Percentiles rank a stretch among this genome's conserved stretches.
Conservation (phyloP, 2,329 filamentous ascomycete genomes). For the Fusarium chaquense region DNA sequence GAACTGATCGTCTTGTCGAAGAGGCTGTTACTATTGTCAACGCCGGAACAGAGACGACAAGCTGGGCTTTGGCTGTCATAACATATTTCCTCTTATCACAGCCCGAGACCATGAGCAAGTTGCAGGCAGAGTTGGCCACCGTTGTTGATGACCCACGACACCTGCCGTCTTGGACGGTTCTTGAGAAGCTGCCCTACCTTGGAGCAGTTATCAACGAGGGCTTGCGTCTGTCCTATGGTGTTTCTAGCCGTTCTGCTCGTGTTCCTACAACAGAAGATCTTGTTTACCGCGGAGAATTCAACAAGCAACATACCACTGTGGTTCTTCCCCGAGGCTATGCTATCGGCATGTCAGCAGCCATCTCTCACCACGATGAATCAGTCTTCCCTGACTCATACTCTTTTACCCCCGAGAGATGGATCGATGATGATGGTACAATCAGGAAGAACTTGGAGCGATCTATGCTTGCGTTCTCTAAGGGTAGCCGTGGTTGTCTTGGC, state of each 20-base stretch:
- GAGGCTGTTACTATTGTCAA: slow-evolving; percentile 21
- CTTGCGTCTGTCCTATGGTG: slow-evolving; percentile 12
- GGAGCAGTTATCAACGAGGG: slow-evolving; percentile 8
- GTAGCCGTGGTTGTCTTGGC: slow-evolving; percentile 23
- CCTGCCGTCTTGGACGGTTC: slow-evolving; percentile 17
- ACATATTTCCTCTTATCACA: slow-evolving; percentile 23
- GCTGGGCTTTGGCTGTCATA: slow-evolving; percentile 25
- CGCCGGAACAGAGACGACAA: slow-evolving; percentile 22
- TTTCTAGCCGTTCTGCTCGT: slow-evolving; percentile 16
- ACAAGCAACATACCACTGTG: slow-evolving; percentile 5
- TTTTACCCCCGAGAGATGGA: slow-evolving; percentile 15
- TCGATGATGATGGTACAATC: slow-evolving; percentile 3
- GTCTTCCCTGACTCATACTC: slow-evolving; percentile 19
- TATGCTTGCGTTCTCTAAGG: slow-evolving; percentile 16
- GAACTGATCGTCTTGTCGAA: neutral
- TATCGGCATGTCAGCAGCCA: slow-evolving; percentile 18
- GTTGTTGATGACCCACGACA: slow-evolving; percentile 13
- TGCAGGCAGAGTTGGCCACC: neutral
- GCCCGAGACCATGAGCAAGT: neutral
- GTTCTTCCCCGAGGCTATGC: slow-evolving; percentile 16
- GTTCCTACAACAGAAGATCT: slow-evolving; percentile 21
- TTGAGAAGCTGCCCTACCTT: slow-evolving; percentile 15
- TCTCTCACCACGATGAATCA: slow-evolving; percentile 15
- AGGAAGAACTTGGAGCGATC: slow-evolving; percentile 17
- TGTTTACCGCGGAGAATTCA: slow-evolving; percentile 5